Base-by-base conservation (phyloP, 106 monocot genomes). In the Triglochin maritima region DNA sequence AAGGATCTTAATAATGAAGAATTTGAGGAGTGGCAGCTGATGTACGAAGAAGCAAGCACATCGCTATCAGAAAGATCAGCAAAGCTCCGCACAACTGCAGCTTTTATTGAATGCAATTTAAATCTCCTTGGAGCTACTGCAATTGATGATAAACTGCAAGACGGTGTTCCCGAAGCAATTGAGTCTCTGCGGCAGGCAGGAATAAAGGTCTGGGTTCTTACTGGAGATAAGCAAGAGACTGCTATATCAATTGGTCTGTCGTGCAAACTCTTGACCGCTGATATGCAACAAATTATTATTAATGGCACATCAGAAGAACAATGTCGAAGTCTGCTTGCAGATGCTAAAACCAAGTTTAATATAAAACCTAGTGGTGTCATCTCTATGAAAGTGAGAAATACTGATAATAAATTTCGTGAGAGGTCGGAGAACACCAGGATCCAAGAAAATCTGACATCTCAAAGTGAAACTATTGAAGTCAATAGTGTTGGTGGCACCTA, bases 221-320 rank as follows among this genome's bases (percentile, higher is more conserved):
- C 95, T 9, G 95, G 95, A 63, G 95, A 96, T 80, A 96, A 96
- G 66, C 95, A 96, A 75, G 95, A 96, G 74, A 96, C 95, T 64
- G 95, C 95, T 59, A 88, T 96, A 63, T 96, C 95, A 16, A 96
- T 96, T 62, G 95, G 85, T 57, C 80, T 96, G 71, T 96, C 95
- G 46, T 96, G 87, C 76, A 79, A 80, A 46, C 87, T 96, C 42
- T 72, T 96, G 71, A 90, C 83, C 14, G 52, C 61, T 50, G 74
- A 73, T 63, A 90, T 96, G 95, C 77, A 90, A 10, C 83, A 81
- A 57, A 78, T 96, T 77, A 74, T 90, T 48, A 81, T 96, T 68
- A 96, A 96, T 77, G 95, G 95, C 17, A 85, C 81, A 58, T 87
- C 95, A 44, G 95, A 96, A 76, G 65, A 65, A 74, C 87, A 96